Percentiles rank a stretch among this genome's conserved stretches.
These are phyloP conservation scores for Colletotrichum eremochloae DNA, from an alignment of 2,329 filamentous ascomycete genomes.

Conservation along the genomic window DNA sequence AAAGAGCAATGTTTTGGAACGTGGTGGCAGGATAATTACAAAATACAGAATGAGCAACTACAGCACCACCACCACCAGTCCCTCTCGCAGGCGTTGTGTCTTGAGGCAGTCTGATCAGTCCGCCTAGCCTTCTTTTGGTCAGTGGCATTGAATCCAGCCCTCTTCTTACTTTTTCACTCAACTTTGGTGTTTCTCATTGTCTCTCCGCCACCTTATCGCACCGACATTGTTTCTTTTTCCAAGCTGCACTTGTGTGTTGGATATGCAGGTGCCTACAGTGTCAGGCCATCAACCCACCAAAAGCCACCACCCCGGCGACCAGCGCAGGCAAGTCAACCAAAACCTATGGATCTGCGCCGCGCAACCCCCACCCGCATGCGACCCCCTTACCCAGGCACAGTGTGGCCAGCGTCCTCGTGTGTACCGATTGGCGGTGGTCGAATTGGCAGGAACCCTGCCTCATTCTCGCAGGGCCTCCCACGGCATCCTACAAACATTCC, in stretches of 20 bases:
- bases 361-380: slow-evolving; percentile 29
- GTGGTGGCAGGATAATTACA: neutral
- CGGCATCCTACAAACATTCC: slow-evolving; percentile 25
- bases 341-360: slow-evolving; percentile 22
- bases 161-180: neutral
- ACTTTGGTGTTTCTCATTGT: slow-evolving; percentile 4
- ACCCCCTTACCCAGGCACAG: neutral
- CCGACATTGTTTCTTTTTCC: slow-evolving; percentile 15
- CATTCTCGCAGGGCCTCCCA: slow-evolving; percentile 20
- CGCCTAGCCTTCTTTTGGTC: neutral
- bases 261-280: slow-evolving; percentile 2
- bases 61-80: neutral
- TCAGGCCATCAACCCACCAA: slow-evolving; percentile 7
- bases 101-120: slow-evolving; percentile 21
- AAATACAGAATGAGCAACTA: neutral
- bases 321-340: neutral
- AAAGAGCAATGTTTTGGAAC: neutral
- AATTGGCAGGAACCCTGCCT: slow-evolving; percentile 25
- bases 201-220: neutral
- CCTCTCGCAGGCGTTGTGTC: slow-evolving; percentile 12
- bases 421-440: slow-evolving; percentile 26
- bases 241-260: slow-evolving; percentile 3
- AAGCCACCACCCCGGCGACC: neutral
- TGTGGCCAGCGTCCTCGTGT: neutral
- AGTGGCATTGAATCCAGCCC: neutral